These are phyloP conservation scores for Podila epicladia DNA, from an alignment of 192 early-diverging fungal species.

Conservation along the genomic window DNA sequence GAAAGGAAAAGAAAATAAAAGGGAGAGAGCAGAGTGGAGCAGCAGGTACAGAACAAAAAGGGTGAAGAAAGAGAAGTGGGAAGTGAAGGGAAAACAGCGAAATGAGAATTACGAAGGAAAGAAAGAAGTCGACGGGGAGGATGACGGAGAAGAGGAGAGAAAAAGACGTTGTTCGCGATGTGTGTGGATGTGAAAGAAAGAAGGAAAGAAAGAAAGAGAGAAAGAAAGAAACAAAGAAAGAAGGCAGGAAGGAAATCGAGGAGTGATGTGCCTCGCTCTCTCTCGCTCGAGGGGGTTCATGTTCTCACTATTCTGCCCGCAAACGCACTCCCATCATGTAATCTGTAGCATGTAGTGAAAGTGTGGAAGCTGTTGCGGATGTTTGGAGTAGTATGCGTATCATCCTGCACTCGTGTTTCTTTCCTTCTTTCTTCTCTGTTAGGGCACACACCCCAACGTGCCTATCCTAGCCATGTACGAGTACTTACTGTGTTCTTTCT, in stretches of 20 bases:
- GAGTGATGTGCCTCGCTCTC: neutral
- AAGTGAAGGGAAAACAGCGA: neutral
- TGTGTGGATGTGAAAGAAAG: neutral
- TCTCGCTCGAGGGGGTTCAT: too few species aligned
- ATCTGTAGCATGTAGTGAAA: neutral
- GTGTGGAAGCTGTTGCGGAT: too few species aligned
- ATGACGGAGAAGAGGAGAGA: neutral
- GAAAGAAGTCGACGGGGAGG: neutral
- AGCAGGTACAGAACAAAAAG: constrained; percentile 1
- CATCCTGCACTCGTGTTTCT: too few species aligned
- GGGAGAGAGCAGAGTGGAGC: neutral
- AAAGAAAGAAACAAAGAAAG: neutral
- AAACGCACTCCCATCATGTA: neutral
- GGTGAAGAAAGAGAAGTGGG: neutral
- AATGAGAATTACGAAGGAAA: constrained; percentile 4
- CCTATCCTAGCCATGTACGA: too few species aligned
- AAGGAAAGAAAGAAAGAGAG: neutral
- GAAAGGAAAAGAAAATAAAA: neutral
- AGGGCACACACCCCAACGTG: too few species aligned
- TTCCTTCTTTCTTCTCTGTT: too few species aligned
- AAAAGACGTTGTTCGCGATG: neutral
- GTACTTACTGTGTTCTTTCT: too few species aligned
- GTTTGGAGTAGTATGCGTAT: too few species aligned
- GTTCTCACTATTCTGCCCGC: too few species aligned
- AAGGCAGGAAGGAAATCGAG: neutral